Conservation (phyloP, 2,329 filamentous ascomycete species). For the Metarhizium album region DNA sequence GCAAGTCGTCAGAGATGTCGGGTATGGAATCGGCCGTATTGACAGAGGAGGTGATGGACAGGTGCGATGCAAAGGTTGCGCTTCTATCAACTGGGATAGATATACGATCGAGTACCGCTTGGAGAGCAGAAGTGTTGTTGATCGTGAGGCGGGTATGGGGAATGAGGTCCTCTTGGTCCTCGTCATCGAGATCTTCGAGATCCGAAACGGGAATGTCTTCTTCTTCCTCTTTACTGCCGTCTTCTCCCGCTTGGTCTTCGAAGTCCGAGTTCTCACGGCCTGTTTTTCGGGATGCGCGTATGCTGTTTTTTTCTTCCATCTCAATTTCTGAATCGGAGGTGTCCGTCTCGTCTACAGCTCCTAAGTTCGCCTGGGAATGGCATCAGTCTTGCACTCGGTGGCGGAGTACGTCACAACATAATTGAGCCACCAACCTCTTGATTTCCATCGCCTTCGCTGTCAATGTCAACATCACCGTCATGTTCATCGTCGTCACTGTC, state of each 20-base stretch:
- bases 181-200: slow-evolving; percentile 64
- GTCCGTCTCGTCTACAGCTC: slow-evolving; percentile 50
- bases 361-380: slow-evolving; percentile 35
- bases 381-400: neutral
- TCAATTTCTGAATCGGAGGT: slow-evolving; percentile 62
- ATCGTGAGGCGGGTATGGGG: slow-evolving; percentile 90
- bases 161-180: slow-evolving; percentile 76
- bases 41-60: slow-evolving; percentile 58
- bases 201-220: slow-evolving; percentile 87
- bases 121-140: slow-evolving; percentile 88
- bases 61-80: slow-evolving; percentile 74
- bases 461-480: slow-evolving; percentile 25
- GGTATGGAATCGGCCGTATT: slow-evolving; percentile 57
- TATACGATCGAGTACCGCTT: slow-evolving; percentile 70
- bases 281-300: neutral
- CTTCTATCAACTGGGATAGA: slow-evolving; percentile 51
- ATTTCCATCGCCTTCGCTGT: slow-evolving; percentile 24
- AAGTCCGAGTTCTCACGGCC: slow-evolving; percentile 11
- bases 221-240: slow-evolving; percentile 54
- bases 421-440: slow-evolving; percentile 13
- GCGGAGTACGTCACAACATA: neutral
- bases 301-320: slow-evolving; percentile 58
- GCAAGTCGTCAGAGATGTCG: slow-evolving; percentile 84
- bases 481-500: slow-evolving; percentile 18
- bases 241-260: slow-evolving; percentile 13